Evolutionary conservation across 2,329 filamentous ascomycete genomes (phyloP).

Genomic region (Fusarium zealandicum): DNA sequence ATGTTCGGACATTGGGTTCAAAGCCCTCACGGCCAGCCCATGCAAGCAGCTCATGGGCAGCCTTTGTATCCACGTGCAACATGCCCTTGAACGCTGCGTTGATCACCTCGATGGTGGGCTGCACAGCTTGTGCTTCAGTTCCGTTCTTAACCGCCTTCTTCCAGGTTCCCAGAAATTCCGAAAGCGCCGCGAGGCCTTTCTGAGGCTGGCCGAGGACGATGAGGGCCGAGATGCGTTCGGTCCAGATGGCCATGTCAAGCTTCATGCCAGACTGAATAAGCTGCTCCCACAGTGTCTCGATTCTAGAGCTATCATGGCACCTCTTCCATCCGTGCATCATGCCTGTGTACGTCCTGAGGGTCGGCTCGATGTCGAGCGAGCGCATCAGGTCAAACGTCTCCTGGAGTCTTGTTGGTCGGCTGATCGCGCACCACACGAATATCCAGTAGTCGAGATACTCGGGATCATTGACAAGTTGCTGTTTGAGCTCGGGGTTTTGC

Average conservation of each 20-base stretch:
- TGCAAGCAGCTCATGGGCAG: constrained; percentile 61
- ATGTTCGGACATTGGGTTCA: constrained; percentile 64
- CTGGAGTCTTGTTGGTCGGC: constrained; percentile 41
- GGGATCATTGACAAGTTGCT: constrained; percentile 43
- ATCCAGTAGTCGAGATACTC: constrained; percentile 52
- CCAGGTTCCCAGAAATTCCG: constrained; percentile 72
- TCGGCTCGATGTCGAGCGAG: constrained; percentile 61
- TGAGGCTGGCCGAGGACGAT: constrained; percentile 62
- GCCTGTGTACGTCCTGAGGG: constrained; percentile 71
- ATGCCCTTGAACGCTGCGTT: constrained; percentile 75
- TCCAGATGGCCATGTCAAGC: constrained; percentile 74
- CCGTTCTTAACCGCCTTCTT: constrained; percentile 46
- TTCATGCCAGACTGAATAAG: constrained; percentile 64
- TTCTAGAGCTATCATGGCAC: constrained; percentile 62
- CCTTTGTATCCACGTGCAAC: constrained; percentile 56
- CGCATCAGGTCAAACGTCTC: constrained; percentile 54
- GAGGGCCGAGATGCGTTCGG: constrained; percentile 71
- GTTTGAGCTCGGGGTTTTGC: constrained; percentile 34
- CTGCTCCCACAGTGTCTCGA: constrained; percentile 72
- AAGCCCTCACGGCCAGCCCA: constrained; percentile 67
- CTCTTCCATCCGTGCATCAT: constrained; percentile 76
- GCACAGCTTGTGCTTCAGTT: constrained; percentile 49
- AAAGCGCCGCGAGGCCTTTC: constrained; percentile 67
- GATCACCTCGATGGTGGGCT: constrained; percentile 69
- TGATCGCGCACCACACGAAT: constrained; percentile 50